A percentile compares a stretch with the other conserved stretches of the same genome.
Conservation (phyloP, 371 early-diverging fungal species). For the Syncephalastrum contaminatum region DNA sequence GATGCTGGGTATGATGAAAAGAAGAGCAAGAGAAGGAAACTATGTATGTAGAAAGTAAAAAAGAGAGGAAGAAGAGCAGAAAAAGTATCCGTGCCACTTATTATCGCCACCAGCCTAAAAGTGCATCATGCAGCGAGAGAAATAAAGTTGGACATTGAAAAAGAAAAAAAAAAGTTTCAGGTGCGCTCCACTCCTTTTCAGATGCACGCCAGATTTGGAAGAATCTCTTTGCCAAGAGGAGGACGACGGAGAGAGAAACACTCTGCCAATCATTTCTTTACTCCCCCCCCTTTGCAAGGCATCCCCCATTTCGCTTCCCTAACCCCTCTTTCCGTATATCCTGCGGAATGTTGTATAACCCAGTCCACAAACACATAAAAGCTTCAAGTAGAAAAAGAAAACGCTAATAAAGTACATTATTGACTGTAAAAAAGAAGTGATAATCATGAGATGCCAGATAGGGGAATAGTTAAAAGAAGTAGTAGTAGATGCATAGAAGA, state of each 20-base stretch:
- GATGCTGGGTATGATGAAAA: not conserved
- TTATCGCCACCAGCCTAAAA: not conserved
- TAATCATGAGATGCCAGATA: conserved; percentile 6
- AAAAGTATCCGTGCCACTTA: not conserved
- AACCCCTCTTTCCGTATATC: too few species aligned
- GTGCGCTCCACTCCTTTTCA: too few species aligned
- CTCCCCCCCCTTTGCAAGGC: too few species aligned
- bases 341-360: too few species aligned
- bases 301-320: too few species aligned
- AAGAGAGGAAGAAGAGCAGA: too few species aligned
- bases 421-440: conserved; percentile 7
- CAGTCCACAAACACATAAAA: too few species aligned
- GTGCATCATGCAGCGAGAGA: conserved; percentile 1
- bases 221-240: too few species aligned
- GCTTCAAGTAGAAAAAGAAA: conserved; percentile 3
- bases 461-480: not conserved
- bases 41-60: conserved; percentile 1
- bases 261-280: too few species aligned
- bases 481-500: not conserved
- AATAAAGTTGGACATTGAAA: conserved; percentile 2
- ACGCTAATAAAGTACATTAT: conserved; percentile 1
- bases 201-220: too few species aligned
- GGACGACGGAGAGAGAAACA: too few species aligned
- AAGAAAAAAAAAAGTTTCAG: not conserved
- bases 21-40: not conserved